phyloP scores from a whole-genome alignment of 768 basidiomycete genomes.

The Rubroboletus pulcherrimus region DNA sequence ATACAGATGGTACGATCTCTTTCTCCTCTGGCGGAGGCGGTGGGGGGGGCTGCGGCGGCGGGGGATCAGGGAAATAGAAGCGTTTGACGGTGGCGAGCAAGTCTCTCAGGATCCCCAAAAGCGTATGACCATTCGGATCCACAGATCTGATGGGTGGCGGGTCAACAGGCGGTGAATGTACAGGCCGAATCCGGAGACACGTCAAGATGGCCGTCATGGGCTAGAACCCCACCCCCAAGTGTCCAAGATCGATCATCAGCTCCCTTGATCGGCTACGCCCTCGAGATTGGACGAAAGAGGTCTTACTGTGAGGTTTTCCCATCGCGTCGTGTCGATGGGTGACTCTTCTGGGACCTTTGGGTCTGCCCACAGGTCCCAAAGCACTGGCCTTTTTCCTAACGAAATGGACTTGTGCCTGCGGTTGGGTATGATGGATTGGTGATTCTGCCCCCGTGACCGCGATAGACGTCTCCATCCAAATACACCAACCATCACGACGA shows the following conservation, averaged over 20 bases:
- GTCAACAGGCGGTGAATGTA: background rate
- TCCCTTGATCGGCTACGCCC: too few species aligned
- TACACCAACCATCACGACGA: slow-evolving; percentile 43
- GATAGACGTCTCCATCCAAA: slow-evolving; percentile 43
- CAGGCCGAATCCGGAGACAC: background rate
- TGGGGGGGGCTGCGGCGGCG: background rate
- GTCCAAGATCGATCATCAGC: background rate
- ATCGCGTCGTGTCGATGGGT: slow-evolving; percentile 20
- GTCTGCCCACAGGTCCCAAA: slow-evolving; percentile 44
- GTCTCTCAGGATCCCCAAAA: background rate
- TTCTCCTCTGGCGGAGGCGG: background rate
- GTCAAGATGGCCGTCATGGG: slow-evolving; percentile 24
- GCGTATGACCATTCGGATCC: background rate
- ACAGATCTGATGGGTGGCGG: background rate
- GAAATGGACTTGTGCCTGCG: background rate
- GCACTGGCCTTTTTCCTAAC: slow-evolving; percentile 33
- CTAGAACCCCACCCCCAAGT: background rate
- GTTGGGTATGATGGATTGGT: background rate
- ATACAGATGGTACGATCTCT: background rate
- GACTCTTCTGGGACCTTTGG: background rate
- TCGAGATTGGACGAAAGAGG: background rate
- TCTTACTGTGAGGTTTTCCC: slow-evolving; percentile 43
- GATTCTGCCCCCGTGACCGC: slow-evolving; percentile 13
- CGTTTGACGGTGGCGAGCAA: slow-evolving; percentile 2
- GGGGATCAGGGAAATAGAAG: background rate